Evolutionary conservation across 1,139 yeast genomes (phyloP), one percentile per base, ranked within the genome.

Genomic region (Blastobotrys serpentis): DNA sequence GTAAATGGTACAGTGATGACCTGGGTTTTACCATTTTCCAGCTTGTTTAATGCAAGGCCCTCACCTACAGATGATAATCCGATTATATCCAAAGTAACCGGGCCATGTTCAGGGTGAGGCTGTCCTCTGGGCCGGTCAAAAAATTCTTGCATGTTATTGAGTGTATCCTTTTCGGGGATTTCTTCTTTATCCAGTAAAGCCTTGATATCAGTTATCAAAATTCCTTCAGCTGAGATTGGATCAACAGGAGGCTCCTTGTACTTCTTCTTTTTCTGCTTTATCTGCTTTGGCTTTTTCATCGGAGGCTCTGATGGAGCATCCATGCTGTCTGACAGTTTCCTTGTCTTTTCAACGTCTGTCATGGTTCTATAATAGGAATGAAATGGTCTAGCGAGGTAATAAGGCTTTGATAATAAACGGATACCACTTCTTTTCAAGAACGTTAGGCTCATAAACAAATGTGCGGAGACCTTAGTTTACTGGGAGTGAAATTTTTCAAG

Each of bases 1-100:
- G 90, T 86, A 70, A 86, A 92, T 11, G 98, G 98, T 4, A 92
- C 79, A 10, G 87, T 70, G 1, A 75, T 77, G n/a, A 77, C 69
- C 19, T 52, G 53, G 5, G 34, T 44, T 14, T 29, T 44, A 18
- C 51, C 56, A 11, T 45, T 51, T n/a, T 56, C 58, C 14, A 50
- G 54, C 13, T 54, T 52, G 46, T 53, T 45, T 8, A 68, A 40
- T 1, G 69, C 73, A 17, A 72, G 52, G 1, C 75, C 75, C 32
- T 69, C 71, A 11, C 98, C 98, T 55, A 81, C 85, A 1, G 96
- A 84, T 8, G 87, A 73, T 26, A 85, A 69, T 44, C 72, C 72
- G 29, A 75, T 58, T 30, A 92, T 73, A 52, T 75, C 66, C n/a
- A 86, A 89, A 52, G 79, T 70, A 0, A 71, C 66, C 1, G 81